Evolutionary conservation across 2,329 filamentous ascomycete species (phyloP).

Genomic region (Teratosphaeria destructans): DNA sequence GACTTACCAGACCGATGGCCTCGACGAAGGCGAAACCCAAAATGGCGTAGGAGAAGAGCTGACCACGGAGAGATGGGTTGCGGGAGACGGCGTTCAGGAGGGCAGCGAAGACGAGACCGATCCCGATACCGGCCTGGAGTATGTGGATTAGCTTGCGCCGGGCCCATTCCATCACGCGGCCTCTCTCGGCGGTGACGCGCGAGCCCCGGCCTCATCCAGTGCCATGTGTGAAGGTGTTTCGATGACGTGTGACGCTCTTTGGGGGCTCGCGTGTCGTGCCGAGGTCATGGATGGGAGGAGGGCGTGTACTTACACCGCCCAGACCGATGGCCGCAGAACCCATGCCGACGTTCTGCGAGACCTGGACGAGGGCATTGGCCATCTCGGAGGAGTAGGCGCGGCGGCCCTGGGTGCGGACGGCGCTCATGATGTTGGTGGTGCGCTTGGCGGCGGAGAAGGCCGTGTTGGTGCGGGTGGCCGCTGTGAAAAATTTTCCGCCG

Average conservation of each 20-base stretch:
- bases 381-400: constrained; percentile 82
- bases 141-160: not conserved
- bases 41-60: constrained; percentile 95
- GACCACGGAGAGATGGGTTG: constrained; percentile 88
- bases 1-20: constrained; percentile 55
- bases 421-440: constrained; percentile 42
- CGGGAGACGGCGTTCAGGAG: constrained; percentile 83
- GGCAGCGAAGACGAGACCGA: constrained; percentile 86
- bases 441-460: constrained; percentile 68
- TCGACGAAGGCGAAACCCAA: constrained; percentile 92
- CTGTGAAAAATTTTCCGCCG: constrained; percentile 8
- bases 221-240: not conserved
- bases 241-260: not conserved
- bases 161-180: not conserved
- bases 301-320: constrained; percentile 20
- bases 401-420: constrained; percentile 23
- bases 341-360: constrained; percentile 86
- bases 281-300: not conserved
- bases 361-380: constrained; percentile 78
- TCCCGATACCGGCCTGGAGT: constrained; percentile 74
- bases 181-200: not conserved
- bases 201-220: not conserved
- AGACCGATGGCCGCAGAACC: constrained; percentile 84
- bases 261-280: not conserved
- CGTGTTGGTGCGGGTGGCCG: constrained; percentile 33